phyloP scores from a whole-genome alignment of 345 rosid genomes.

The Atalantia buxifolia region DNA sequence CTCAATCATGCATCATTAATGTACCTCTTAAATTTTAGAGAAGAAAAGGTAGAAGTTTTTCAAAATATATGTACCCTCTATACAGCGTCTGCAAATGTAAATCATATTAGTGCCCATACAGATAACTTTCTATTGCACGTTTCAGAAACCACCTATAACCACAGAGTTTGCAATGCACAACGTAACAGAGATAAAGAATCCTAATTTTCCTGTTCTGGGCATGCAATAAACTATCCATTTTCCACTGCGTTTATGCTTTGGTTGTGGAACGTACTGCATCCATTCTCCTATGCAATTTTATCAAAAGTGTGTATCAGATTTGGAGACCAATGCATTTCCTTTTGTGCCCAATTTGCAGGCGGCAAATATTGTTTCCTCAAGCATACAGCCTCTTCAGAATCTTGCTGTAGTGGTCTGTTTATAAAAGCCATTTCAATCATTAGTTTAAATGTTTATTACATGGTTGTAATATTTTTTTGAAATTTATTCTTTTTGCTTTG shows the following conservation, averaged over 20 bases:
- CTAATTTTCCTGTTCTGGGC: background rate
- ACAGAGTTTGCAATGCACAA: background rate
- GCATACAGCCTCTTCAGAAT: constrained; percentile 84
- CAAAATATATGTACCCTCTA: background rate
- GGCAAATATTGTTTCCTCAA: constrained; percentile 66
- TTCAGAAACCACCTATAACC: background rate
- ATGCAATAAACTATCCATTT: background rate
- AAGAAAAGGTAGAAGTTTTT: background rate
- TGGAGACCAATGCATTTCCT: background rate
- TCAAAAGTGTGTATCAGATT: background rate
- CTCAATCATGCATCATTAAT: background rate
- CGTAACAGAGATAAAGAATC: background rate
- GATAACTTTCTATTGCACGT: background rate
- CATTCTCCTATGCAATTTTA: background rate
- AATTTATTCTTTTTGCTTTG: background rate
- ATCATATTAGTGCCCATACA: background rate
- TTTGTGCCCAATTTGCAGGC: constrained; percentile 38
- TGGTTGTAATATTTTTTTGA: background rate
- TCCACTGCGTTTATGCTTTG: background rate
- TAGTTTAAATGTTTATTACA: background rate
- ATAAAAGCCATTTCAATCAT: background rate
- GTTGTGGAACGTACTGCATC: background rate
- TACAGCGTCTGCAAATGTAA: background rate
- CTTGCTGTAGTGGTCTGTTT: constrained; percentile 49
- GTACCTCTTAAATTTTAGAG: background rate